Base-by-base conservation (phyloP, 129 eudicot species). In the Flaveria ramosissima region DNA sequence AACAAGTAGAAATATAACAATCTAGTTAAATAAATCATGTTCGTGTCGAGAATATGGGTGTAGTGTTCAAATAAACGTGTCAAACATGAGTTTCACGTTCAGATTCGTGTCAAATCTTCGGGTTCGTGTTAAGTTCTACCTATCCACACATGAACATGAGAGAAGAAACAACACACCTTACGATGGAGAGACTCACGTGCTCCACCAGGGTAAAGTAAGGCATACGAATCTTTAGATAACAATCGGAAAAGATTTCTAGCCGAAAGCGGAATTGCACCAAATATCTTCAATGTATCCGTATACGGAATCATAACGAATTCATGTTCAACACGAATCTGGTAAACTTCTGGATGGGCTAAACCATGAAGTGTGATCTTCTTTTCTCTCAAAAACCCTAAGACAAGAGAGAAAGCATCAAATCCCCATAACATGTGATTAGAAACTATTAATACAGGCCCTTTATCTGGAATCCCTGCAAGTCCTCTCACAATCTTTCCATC, bases 401-500 rank as follows among this genome's bases (percentile, higher is more conserved):
- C 59, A 9, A 94, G 55, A 30, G 93, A 78, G 46, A 47, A 52
- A 53, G 85, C 85, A 76, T 94, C 99, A 16, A 84, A 24, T 21
- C 96, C 99, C 83, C 86, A 76, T 59, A 94, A 78, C 90, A 85
- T 91, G 82, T 94, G 97, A 82, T 91, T 85, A 52, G 97, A 96
- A 45, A 94, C 99, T 27, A 85, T 55, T 62, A 94, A 70, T 53
- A 94, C 94, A 2, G 96, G 97, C 4, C 99, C 99, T 77, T 89
- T 84, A 32, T 74, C 63, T 0, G 97, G 99, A 77, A 94, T 89
- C 55, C 99, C 99, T 2, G 75, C 70, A 41, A 94, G 87, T 75
- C 99, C 97, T 67, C 89, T 85, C 57, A 89, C 99, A 81, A 94
- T 83, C 67, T 69, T 91, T 48, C 97, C 99, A 82, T 94, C 90